Percentiles rank a stretch among this genome's conserved stretches.
Evolutionary conservation across 1,284 basidiomycete genomes (phyloP).

Genomic region (Anthracocystis panici-leucophaei): DNA sequence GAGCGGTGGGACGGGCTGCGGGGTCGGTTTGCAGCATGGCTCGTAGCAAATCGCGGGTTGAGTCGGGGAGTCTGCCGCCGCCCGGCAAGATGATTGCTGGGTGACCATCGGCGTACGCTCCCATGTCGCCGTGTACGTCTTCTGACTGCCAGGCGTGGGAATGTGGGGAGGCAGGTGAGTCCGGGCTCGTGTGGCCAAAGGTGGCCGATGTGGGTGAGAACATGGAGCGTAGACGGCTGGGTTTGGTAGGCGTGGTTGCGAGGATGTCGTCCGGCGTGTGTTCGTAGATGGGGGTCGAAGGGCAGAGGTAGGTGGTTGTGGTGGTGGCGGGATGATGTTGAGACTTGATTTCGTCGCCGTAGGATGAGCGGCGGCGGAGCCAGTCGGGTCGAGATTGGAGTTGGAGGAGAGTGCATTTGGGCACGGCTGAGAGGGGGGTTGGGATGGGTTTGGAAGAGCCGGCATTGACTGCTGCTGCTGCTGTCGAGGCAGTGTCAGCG

Average conservation of each 20-base stretch:
- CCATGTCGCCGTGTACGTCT: constrained; percentile 8
- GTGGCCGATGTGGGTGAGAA: constrained; percentile 17
- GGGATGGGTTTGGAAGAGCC: not conserved
- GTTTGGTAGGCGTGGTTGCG: constrained; percentile 17
- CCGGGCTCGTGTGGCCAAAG: constrained; percentile 3
- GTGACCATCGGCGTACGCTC: constrained; percentile 59
- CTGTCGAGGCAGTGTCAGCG: not conserved
- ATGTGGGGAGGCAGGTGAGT: not conserved
- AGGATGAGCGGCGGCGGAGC: constrained; percentile 40
- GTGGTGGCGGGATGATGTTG: not conserved
- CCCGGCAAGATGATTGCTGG: constrained; percentile 65
- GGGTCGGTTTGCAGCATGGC: constrained; percentile 57
- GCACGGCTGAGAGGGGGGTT: not conserved
- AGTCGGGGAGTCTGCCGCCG: constrained; percentile 62
- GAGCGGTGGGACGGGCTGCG: constrained; percentile 50
- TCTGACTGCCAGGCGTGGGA: not conserved
- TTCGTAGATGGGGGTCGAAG: constrained; percentile 5
- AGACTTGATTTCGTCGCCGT: constrained; percentile 33
- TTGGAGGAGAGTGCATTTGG: constrained; percentile 9
- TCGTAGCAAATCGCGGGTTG: constrained; percentile 56
- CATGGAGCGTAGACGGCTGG: constrained; percentile 21
- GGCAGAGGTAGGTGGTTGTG: constrained; percentile 4
- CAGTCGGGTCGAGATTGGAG: constrained; percentile 27
- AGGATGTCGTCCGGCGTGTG: constrained; percentile 3
- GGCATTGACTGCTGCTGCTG: not conserved